Conservation (phyloP, 306 rosid genomes). For the Rosa lucieae region DNA sequence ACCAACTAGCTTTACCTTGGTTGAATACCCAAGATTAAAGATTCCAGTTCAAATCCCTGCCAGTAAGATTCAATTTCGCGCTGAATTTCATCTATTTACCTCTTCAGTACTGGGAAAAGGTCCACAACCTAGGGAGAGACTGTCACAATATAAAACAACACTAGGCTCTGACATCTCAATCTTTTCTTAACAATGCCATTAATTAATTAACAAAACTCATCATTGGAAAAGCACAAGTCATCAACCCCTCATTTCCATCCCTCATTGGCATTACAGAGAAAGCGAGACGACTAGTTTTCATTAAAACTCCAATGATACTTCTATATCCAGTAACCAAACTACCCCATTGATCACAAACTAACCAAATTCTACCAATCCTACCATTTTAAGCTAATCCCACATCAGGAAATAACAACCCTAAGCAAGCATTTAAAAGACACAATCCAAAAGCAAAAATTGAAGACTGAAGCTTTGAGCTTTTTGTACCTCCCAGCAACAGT, state of each 20-base stretch:
- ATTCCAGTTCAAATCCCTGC: neutral
- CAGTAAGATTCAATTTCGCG: neutral
- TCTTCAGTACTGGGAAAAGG: neutral
- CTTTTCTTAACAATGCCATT: neutral
- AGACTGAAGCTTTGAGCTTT: neutral
- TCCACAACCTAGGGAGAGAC: neutral
- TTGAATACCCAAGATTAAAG: neutral
- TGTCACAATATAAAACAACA: neutral
- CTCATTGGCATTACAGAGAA: neutral
- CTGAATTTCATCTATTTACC: neutral
- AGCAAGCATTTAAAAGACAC: neutral
- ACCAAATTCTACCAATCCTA: neutral
- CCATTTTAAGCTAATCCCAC: conserved; percentile 1
- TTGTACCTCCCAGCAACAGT: conserved; percentile 80
- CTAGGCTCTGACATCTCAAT: neutral
- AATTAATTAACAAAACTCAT: neutral
- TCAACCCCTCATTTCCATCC: neutral
- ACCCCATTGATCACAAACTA: neutral
- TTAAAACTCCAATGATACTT: neutral
- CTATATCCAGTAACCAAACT: neutral
- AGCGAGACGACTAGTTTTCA: neutral
- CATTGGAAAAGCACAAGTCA: neutral
- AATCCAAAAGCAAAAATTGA: neutral
- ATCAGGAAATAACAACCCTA: neutral
- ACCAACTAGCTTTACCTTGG: neutral